Evolutionary conservation across 768 basidiomycete genomes (phyloP).

Genomic region (Termitomyces sp.): DNA sequence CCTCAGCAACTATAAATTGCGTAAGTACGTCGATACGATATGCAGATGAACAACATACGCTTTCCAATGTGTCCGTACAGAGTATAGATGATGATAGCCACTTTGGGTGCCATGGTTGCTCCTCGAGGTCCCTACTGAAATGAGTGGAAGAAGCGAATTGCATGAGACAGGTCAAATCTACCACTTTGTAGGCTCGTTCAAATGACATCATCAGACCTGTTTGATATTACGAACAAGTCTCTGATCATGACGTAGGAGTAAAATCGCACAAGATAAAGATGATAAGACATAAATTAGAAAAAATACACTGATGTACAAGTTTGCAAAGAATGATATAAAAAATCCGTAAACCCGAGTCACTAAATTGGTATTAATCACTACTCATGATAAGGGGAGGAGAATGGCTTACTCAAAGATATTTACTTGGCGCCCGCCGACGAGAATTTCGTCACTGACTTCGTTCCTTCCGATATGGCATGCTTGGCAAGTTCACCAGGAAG

Average conservation of each 20-base stretch:
- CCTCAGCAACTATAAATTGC: conserved; percentile 49
- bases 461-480: conserved; percentile 92
- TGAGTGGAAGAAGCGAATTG: not conserved
- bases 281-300: conserved; percentile 20
- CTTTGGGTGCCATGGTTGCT: conserved; percentile 35
- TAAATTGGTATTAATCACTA: not conserved
- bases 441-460: conserved; percentile 89
- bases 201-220: conserved; percentile 1
- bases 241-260: not conserved
- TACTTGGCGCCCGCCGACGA: conserved; percentile 71
- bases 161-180: not conserved
- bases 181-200: not conserved
- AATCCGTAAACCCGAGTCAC: conserved; percentile 1
- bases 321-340: conserved; percentile 16
- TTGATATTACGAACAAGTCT: not conserved
- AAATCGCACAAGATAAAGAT: not conserved
- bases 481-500: conserved; percentile 95
- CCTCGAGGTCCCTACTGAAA: not conserved
- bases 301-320: conserved; percentile 31
- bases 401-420: conserved; percentile 11
- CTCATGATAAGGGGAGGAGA: not conserved
- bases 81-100: conserved; percentile 71
- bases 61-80: conserved; percentile 71
- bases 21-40: not conserved
- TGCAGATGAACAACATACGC: conserved; percentile 33